A percentile compares a stretch with the other conserved stretches of the same genome.
These are phyloP conservation scores for Agaricus sinodeliciosus DNA, from an alignment of 768 basidiomycete species.

Conservation along the genomic window DNA sequence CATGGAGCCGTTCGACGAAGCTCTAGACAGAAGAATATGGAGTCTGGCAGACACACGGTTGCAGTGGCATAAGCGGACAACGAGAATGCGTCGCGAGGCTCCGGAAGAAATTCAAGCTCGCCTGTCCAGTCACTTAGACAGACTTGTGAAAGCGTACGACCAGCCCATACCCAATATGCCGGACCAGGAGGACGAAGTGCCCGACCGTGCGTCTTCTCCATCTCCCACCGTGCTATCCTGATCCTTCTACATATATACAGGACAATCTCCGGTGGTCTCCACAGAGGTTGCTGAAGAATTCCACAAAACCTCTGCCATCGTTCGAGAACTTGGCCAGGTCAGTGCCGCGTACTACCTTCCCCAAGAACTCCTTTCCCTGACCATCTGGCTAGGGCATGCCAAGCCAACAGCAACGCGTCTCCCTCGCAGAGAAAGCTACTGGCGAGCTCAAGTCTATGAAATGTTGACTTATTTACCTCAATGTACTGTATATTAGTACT, in stretches of 20 bases:
- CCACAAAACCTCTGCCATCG: conserved; percentile 10
- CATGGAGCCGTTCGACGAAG: conserved; percentile 81
- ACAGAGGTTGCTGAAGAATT: conserved; percentile 8
- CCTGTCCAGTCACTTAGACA: conserved; percentile 23
- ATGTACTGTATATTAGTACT: not conserved
- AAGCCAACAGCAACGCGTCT: conserved; percentile 7
- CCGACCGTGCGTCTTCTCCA: conserved; percentile 17
- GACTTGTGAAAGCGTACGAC: conserved; percentile 24
- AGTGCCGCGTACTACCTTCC: not conserved
- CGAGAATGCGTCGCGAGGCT: conserved; percentile 54
- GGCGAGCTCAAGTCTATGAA: conserved; percentile 4
- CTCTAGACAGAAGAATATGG: conserved; percentile 78
- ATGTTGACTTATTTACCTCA: not conserved
- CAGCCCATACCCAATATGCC: conserved; percentile 11
- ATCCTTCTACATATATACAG: not conserved
- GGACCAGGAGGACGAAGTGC: conserved; percentile 16
- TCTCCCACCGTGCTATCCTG: not conserved
- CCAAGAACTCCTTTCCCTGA: not conserved
- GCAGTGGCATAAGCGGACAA: conserved; percentile 68
- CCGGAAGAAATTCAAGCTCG: conserved; percentile 46
- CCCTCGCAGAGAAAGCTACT: conserved; percentile 4
- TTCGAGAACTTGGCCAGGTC: conserved; percentile 14
- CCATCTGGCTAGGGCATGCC: not conserved
- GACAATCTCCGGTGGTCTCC: not conserved
- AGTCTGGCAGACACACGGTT: conserved; percentile 68